Percentiles rank a stretch among this genome's conserved stretches.
These are phyloP conservation scores for Beauveria bassiana DNA, from an alignment of 2,329 filamentous ascomycete species.

Conservation along the genomic window DNA sequence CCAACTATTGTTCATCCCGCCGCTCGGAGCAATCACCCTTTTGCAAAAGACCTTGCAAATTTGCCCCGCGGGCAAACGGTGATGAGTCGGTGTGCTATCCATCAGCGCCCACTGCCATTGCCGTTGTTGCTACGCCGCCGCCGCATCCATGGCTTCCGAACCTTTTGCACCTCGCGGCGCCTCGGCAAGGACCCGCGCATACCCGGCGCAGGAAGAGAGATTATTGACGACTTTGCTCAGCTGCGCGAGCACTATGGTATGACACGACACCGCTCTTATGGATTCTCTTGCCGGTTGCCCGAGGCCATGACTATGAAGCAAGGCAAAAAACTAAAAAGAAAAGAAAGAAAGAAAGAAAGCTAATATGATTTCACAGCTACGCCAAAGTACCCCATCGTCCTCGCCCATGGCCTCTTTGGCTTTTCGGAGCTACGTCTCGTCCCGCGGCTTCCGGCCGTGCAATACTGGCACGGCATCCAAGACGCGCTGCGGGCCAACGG, in stretches of 20 bases:
- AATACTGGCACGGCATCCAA: conserved; percentile 59
- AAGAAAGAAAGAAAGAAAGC: neutral
- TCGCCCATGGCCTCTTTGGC: conserved; percentile 58
- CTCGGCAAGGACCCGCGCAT: conserved; percentile 31
- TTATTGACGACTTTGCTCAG: conserved; percentile 39
- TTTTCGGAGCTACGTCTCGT: conserved; percentile 50
- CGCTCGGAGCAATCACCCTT: too few relatives aligned
- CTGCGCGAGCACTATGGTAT: conserved; percentile 38
- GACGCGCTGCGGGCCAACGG: conserved; percentile 47
- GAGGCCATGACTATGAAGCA: neutral
- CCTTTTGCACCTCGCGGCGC: conserved; percentile 1
- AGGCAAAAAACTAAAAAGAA: neutral
- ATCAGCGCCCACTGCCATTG: neutral
- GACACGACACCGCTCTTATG: neutral
- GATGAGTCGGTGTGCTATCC: neutral
- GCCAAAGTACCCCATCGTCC: conserved; percentile 54
- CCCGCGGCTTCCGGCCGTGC: conserved; percentile 45
- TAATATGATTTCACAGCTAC: conserved; percentile 30
- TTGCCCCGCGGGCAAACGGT: neutral
- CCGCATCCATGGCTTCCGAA: neutral
- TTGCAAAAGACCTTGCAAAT: neutral
- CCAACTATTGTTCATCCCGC: neutral
- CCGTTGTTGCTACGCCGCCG: too few relatives aligned
- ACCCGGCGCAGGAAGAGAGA: conserved; percentile 31
- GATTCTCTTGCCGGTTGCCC: too few relatives aligned